These are phyloP conservation scores for Umbelopsis sp. DNA, from an alignment of 371 early-diverging fungal genomes.

Conservation along the genomic window DNA sequence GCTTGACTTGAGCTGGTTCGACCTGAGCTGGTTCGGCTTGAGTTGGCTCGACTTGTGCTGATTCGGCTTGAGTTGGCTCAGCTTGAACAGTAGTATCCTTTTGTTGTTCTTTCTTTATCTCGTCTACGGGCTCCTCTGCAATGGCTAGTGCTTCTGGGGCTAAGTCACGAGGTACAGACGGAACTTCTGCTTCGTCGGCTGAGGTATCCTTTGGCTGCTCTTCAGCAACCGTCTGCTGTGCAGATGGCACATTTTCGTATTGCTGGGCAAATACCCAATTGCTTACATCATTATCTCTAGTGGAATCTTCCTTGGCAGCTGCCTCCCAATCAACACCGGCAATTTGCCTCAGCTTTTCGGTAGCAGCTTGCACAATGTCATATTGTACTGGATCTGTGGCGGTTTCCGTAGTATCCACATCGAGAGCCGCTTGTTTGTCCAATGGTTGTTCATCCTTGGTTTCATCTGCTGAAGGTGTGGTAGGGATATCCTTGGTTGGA, in stretches of 20 bases:
- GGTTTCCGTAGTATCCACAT: neutral
- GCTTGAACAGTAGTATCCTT: no score
- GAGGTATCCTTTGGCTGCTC: neutral
- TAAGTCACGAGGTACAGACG: no score
- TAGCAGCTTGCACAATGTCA: constrained; percentile 12
- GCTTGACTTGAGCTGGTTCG: no score
- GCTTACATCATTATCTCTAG: neutral
- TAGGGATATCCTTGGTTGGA: neutral
- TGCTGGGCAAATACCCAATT: constrained; percentile 6
- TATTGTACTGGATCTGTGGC: neutral
- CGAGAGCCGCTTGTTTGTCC: no score
- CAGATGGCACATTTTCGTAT: neutral
- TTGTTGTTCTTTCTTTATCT: no score
- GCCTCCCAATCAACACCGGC: constrained; percentile 16
- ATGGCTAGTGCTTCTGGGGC: no score
- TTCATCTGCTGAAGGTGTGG: neutral
- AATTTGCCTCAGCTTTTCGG: constrained; percentile 6
- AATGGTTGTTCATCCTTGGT: neutral
- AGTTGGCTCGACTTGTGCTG: no score
- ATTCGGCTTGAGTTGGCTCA: no score
- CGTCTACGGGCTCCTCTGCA: no score
- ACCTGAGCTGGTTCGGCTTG: no score
- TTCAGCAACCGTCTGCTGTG: neutral
- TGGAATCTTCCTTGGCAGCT: neutral
- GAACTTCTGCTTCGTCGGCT: neutral